Conservation (phyloP, 2,329 filamentous ascomycete genomes). For the Verticillium longisporum region DNA sequence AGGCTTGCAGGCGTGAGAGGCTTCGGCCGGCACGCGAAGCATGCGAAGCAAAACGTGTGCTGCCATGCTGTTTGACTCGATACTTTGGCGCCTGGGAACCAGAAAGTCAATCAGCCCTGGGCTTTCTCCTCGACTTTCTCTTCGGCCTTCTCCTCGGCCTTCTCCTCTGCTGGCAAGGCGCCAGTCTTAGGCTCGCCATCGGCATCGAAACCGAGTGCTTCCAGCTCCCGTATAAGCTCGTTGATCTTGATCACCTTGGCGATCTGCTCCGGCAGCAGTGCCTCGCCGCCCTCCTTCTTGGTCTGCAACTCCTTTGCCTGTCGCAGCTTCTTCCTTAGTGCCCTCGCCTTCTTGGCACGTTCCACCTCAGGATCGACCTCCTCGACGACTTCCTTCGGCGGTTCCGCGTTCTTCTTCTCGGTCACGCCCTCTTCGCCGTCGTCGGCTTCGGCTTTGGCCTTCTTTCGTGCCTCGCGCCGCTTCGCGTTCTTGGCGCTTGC, state of each 20-base stretch:
- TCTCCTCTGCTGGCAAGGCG: background rate
- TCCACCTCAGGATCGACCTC: constrained; percentile 64
- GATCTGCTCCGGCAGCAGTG: constrained; percentile 85
- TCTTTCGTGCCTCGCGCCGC: constrained; percentile 49
- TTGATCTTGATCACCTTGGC: constrained; percentile 97
- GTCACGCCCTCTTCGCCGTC: constrained; percentile 38
- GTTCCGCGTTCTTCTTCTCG: background rate
- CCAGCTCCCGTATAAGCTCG: constrained; percentile 83
- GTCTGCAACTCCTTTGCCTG: constrained; percentile 85
- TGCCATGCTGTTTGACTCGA: background rate
- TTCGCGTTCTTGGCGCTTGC: constrained; percentile 83
- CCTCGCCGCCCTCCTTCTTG: constrained; percentile 83
- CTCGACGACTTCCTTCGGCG: constrained; percentile 27
- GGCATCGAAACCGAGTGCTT: constrained; percentile 71
- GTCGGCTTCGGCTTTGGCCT: constrained; percentile 49
- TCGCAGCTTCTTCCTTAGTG: constrained; percentile 87
- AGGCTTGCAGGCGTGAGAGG: background rate
- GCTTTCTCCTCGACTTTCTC: background rate
- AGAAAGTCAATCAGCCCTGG: background rate
- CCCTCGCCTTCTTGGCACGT: constrained; percentile 86
- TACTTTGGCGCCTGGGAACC: background rate
- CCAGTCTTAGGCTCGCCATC: background rate
- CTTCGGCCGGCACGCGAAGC: background rate
- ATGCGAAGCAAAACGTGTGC: background rate
- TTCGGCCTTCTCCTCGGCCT: background rate